A percentile compares a stretch with the other conserved stretches of the same genome.
These are phyloP conservation scores for Craspedostauros australis DNA, from an alignment of 108 stramenopile species.

Conservation along the genomic window DNA sequence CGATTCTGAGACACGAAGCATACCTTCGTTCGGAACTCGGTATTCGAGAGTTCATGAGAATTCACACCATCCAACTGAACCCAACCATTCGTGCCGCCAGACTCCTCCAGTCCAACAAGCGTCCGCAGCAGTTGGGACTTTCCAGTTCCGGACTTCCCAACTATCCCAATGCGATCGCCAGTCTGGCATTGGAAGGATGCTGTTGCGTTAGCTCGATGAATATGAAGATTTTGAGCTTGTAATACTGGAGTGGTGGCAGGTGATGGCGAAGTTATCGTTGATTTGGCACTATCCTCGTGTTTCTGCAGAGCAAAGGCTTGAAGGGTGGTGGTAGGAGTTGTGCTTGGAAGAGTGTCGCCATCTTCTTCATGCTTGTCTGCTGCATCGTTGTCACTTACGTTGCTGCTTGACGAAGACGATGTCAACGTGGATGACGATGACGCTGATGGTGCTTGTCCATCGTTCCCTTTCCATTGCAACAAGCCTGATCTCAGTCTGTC, in stretches of 20 bases:
- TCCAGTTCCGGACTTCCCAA: conserved; percentile 51
- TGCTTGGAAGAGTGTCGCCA: background rate
- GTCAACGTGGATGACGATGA: too few species aligned
- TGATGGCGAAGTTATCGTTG: background rate
- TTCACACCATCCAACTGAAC: conserved; percentile 1
- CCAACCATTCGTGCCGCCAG: conserved; percentile 18
- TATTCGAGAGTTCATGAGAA: conserved; percentile 3
- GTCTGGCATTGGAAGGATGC: conserved; percentile 6
- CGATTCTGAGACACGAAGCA: conserved; percentile 71
- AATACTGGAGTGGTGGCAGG: background rate
- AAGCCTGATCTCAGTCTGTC: conserved; percentile 7
- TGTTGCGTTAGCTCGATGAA: background rate
- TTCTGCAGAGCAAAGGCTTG: background rate
- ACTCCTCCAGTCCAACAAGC: conserved; percentile 51
- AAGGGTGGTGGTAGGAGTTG: background rate
- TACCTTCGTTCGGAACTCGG: conserved; percentile 46
- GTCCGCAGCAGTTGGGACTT: conserved; percentile 72
- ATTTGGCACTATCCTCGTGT: background rate
- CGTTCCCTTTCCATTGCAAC: conserved; percentile 1
- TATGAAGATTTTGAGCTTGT: background rate
- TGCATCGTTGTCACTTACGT: too few species aligned
- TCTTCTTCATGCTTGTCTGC: background rate
- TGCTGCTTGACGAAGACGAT: too few species aligned
- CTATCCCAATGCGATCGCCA: conserved; percentile 19
- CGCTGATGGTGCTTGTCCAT: too few species aligned